These are phyloP conservation scores for Ustilago bromivora DNA, from an alignment of 1,284 basidiomycete species.

Conservation along the genomic window DNA sequence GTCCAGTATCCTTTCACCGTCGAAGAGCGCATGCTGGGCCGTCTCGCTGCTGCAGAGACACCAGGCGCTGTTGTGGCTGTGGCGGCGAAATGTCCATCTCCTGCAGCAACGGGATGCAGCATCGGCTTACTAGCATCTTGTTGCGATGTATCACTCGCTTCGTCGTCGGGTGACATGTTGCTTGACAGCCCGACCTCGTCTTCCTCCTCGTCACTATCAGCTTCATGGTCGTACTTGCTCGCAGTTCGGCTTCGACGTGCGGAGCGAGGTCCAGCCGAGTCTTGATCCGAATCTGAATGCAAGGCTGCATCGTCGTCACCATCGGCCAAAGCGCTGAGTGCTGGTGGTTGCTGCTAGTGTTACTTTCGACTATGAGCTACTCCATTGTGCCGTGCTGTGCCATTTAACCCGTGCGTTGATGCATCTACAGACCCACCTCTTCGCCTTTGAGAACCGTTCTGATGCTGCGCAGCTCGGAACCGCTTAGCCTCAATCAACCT, in stretches of 20 bases:
- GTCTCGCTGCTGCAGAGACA: not conserved
- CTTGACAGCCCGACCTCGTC: constrained; percentile 40
- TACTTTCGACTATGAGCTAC: constrained; percentile 4
- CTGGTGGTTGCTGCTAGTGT: constrained; percentile 10
- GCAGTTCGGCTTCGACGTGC: not conserved
- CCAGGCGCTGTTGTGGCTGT: not conserved
- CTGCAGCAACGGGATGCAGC: constrained; percentile 13
- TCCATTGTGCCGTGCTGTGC: not conserved
- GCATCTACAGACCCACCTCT: constrained; percentile 10
- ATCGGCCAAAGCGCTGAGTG: constrained; percentile 14
- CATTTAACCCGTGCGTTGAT: not conserved
- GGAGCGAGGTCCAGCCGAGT: not conserved
- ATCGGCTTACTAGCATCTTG: constrained; percentile 21
- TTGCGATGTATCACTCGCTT: constrained; percentile 44
- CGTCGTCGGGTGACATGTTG: constrained; percentile 45
- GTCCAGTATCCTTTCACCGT: constrained; percentile 43
- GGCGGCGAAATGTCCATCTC: not conserved
- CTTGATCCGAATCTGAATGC: constrained; percentile 27
- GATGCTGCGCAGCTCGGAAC: constrained; percentile 1
- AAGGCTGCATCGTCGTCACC: constrained; percentile 20
- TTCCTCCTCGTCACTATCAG: constrained; percentile 20
- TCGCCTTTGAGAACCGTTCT: not conserved
- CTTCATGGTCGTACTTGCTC: constrained; percentile 3
- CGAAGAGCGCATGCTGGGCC: constrained; percentile 34
- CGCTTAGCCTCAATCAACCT: constrained; percentile 44